phyloP scores from a whole-genome alignment of 345 rosid genomes.

The Syzygium oleosum region DNA sequence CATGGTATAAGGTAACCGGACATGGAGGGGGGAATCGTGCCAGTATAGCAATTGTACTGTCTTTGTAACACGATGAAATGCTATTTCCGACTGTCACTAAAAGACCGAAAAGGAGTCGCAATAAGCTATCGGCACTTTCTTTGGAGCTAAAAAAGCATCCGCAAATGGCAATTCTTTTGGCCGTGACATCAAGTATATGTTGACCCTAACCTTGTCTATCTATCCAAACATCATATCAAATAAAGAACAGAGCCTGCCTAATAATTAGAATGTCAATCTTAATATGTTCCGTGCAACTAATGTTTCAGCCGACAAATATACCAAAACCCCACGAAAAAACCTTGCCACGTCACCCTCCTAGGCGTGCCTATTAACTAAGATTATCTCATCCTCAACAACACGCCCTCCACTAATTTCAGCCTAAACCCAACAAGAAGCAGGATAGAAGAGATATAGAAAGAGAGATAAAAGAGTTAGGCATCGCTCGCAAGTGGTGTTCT shows the following conservation, averaged over 20 bases:
- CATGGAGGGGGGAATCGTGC: neutral
- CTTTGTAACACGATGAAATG: neutral
- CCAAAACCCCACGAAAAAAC: neutral
- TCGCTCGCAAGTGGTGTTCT: neutral
- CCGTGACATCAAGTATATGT: neutral
- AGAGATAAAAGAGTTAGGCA: conserved; percentile 6
- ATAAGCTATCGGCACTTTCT: neutral
- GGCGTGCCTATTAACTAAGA: neutral
- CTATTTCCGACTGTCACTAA: neutral
- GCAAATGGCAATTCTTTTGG: neutral
- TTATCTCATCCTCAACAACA: neutral
- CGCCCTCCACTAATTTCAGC: conserved; percentile 5
- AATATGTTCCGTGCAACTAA: neutral
- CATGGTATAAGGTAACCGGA: neutral
- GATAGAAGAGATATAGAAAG: neutral
- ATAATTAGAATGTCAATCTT: neutral
- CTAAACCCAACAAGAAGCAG: neutral
- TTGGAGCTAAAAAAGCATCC: neutral
- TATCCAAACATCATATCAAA: neutral
- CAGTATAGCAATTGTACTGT: neutral
- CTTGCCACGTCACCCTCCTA: neutral
- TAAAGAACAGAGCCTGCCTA: neutral
- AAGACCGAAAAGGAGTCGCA: neutral
- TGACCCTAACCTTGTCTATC: neutral
- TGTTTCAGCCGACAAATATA: neutral